Base-by-base conservation (phyloP, 306 rosid species). In the Glycyrrhiza uralensis region DNA sequence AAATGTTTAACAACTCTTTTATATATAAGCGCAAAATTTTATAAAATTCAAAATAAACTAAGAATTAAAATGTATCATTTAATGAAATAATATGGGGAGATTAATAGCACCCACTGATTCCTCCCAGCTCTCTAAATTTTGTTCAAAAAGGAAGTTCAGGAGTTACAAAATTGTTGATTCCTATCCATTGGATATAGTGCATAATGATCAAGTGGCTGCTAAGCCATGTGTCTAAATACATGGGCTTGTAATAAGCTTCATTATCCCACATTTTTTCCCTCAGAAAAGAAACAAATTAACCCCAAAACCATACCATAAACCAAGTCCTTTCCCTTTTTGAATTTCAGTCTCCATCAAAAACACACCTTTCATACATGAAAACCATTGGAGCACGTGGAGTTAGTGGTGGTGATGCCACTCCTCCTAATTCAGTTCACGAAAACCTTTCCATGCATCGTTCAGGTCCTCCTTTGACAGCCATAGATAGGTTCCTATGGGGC, bases 381-480 rank as follows among this genome's bases (percentile, higher is more conserved):
- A 41, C 35, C 55, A 71, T 64, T 5, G 74, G 20, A 61, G 51
- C 13, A 36, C 47, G 51, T 26, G 72, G 12, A 58, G 36, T 26
- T 6, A 39, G 5, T 46, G 57, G 58, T 24, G 72, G 28, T 60
- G 29, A 36, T 71, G 33, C 58, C 14, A 52, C 52, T 58, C 33
- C 44, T n/a, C n/a, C n/a, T 35, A 3, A 58, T 55, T 75, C 52
- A 67, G 44, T 69, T 36, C 39, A 18, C 46, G 1, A 56, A 71
- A 71, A 57, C 51, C 33, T 52, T 38, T 57, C 66, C 2, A 63
- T 54, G 7, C 24, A 5, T 54, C 22, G 64, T 19, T 45, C 76
- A 12, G 88, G 88, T 20, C 86, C 85, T 14, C 93, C 93, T 29
- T 72, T 84, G 42, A 80, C 82, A 29, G 87, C 97, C 79, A 91